phyloP scores from a whole-genome alignment of 179 eudicot species.

The Heliamphora pulchella region DNA sequence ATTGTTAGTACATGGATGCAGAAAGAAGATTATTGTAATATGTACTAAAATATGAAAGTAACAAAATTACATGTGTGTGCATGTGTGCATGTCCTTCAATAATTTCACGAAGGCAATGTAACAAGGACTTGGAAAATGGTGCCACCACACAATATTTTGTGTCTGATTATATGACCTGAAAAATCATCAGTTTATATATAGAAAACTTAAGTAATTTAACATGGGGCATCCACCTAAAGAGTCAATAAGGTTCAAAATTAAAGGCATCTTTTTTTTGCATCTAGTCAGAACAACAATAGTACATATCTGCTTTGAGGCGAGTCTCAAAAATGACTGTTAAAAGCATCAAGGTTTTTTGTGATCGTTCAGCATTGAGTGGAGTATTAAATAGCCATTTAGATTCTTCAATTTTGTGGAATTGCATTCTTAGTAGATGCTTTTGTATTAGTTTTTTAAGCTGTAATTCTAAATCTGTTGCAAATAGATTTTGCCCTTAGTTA shows the following conservation, averaged over 20 bases:
- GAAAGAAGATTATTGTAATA: too few relatives aligned
- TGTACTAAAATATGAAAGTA: too few relatives aligned
- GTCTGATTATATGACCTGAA: neutral
- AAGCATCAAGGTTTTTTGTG: neutral
- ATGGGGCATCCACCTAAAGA: neutral
- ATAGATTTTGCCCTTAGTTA: slow-evolving; percentile 72
- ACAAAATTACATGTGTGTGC: too few relatives aligned
- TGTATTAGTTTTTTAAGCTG: neutral
- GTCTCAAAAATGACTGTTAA: slow-evolving; percentile 3
- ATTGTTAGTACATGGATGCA: too few relatives aligned
- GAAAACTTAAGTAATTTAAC: neutral
- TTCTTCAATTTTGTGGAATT: neutral
- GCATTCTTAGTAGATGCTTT: neutral
- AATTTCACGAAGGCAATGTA: neutral
- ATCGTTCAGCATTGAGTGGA: neutral
- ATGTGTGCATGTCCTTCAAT: too few relatives aligned
- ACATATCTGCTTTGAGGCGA: neutral
- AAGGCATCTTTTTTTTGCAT: neutral
- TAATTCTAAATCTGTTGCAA: slow-evolving; percentile 20
- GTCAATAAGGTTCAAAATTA: neutral
- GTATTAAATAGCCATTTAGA: neutral
- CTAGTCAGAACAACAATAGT: neutral
- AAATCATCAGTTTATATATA: neutral
- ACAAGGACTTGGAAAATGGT: neutral
- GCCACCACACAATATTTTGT: neutral